phyloP scores from a whole-genome alignment of 768 basidiomycete genomes.

The Auricularia sp. region DNA sequence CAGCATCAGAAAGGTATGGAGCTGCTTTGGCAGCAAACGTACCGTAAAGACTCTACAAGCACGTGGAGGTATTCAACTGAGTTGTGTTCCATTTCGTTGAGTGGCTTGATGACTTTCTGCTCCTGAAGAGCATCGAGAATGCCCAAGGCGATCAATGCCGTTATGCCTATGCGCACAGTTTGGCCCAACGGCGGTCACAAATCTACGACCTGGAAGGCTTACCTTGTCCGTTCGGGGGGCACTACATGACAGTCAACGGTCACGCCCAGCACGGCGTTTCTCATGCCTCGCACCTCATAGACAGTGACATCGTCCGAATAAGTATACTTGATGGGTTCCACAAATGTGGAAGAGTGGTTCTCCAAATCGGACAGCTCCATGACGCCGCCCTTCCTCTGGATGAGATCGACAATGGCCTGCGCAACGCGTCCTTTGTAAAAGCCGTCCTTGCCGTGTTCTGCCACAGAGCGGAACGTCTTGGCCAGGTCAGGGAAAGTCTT shows the following conservation, averaged over 20 bases:
- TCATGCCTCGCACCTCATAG: constrained; percentile 55
- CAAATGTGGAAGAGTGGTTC: constrained; percentile 64
- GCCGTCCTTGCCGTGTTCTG: constrained; percentile 74
- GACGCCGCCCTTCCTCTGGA: constrained; percentile 78
- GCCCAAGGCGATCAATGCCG: constrained; percentile 85
- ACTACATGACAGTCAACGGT: constrained; percentile 32
- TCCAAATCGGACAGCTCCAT: constrained; percentile 93
- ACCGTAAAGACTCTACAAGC: constrained; percentile 65
- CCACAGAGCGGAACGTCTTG: constrained; percentile 70
- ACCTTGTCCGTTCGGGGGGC: constrained; percentile 96
- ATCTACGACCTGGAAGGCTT: background rate
- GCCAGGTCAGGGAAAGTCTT: constrained; percentile 75
- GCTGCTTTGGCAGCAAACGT: no score
- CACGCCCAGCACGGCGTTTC: background rate
- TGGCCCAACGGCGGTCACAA: background rate
- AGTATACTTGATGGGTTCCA: constrained; percentile 87
- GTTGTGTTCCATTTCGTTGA: constrained; percentile 81
- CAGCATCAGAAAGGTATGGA: no score
- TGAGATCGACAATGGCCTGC: constrained; percentile 76
- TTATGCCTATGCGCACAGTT: constrained; percentile 44
- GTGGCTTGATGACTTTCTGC: constrained; percentile 53
- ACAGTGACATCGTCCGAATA: constrained; percentile 79
- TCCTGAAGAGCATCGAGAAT: constrained; percentile 82
- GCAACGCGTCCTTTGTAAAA: constrained; percentile 92
- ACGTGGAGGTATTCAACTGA: constrained; percentile 82